Conservation (phyloP, 441 rosid genomes). For the Sinapis alba region DNA sequence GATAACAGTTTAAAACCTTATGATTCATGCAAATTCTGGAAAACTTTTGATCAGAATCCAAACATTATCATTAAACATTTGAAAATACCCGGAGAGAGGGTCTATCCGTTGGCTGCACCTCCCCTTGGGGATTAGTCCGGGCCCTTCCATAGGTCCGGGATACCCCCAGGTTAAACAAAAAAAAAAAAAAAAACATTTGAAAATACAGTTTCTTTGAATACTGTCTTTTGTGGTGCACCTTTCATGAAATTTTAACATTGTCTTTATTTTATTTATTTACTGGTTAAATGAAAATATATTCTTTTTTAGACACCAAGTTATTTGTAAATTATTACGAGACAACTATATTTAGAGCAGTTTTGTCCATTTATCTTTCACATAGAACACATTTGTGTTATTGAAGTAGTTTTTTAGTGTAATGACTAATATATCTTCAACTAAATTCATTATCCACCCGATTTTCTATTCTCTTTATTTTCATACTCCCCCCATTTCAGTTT, state of each 20-base stretch:
- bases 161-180: too few species aligned
- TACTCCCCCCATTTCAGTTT: too few species aligned
- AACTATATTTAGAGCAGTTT: background rate
- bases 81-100: too few species aligned
- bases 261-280: background rate
- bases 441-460: too few species aligned
- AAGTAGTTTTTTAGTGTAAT: background rate
- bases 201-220: background rate
- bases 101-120: too few species aligned
- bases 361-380: background rate
- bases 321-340: background rate
- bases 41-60: background rate
- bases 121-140: too few species aligned
- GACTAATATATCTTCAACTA: background rate
- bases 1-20: slow-evolving; percentile 8
- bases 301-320: too few species aligned
- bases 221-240: background rate
- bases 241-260: background rate
- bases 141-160: too few species aligned
- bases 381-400: background rate
- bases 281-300: too few species aligned
- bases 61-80: background rate
- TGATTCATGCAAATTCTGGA: background rate
- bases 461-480: too few species aligned
- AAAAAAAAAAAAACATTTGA: too few species aligned